phyloP scores from a whole-genome alignment of 2,329 filamentous ascomycete genomes.

The Calonectria hongkongensis region DNA sequence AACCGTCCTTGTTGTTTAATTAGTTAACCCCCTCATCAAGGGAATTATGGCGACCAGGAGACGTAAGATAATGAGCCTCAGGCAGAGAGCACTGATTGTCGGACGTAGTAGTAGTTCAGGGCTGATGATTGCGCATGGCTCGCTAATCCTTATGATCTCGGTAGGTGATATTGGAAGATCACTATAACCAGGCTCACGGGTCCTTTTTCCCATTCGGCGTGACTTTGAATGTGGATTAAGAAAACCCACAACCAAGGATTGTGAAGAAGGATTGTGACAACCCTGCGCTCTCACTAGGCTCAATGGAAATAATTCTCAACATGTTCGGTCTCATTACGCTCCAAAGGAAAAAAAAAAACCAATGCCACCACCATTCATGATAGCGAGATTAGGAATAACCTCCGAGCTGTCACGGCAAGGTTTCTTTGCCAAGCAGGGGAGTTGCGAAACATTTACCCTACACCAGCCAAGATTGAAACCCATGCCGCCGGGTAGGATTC shows the following conservation, averaged over 20 bases:
- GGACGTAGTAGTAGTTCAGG: not conserved
- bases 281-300: conserved; percentile 7
- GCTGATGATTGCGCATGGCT: not conserved
- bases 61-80: no score
- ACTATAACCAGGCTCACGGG: not conserved
- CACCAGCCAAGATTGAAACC: not conserved
- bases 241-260: not conserved
- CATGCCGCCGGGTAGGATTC: not conserved
- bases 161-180: not conserved
- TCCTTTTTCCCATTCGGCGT: not conserved
- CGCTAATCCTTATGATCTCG: conserved; percentile 18
- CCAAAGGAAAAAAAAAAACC: not conserved
- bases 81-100: no score
- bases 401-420: not conserved
- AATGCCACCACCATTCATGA: not conserved
- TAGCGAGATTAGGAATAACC: not conserved
- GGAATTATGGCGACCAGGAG: no score
- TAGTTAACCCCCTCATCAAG: no score
- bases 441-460: conserved; percentile 10
- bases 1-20: not conserved
- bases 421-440: not conserved
- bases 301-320: conserved; percentile 1
- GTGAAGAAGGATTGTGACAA: not conserved
- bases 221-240: conserved; percentile 8
- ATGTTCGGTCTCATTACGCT: conserved; percentile 8